Conservation (phyloP, 225 moss, liverwort and hornwort genomes). For the Rhytidiadelphus loreus region DNA sequence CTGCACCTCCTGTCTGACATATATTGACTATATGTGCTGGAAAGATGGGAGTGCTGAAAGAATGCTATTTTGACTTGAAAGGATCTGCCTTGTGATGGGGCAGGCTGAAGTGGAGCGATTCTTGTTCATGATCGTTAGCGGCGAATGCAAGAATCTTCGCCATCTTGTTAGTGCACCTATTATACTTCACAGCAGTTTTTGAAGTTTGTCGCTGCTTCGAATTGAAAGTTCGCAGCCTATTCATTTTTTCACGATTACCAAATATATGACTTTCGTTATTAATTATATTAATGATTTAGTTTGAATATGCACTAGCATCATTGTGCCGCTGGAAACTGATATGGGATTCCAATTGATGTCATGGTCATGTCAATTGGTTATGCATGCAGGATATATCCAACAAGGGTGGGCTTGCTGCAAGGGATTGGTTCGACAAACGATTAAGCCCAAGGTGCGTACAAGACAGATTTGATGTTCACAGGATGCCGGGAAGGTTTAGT, state of each 20-base stretch:
- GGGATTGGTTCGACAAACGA: constrained; percentile 46
- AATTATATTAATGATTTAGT: background rate
- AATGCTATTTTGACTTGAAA: background rate
- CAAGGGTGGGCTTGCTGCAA: constrained; percentile 48
- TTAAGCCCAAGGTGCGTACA: constrained; percentile 29
- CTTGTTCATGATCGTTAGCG: constrained; percentile 39
- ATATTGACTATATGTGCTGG: background rate
- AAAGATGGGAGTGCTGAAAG: background rate
- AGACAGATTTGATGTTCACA: background rate
- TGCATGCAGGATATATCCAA: constrained; percentile 40
- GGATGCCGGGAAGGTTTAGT: background rate
- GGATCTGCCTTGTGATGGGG: background rate
- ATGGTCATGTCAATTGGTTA: background rate
- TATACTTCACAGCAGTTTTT: background rate
- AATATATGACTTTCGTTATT: background rate
- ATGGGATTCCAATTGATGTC: background rate
- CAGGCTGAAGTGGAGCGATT: constrained; percentile 53
- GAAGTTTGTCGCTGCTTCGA: background rate
- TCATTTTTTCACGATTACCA: background rate
- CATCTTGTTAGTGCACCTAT: constrained; percentile 34
- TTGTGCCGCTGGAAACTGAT: background rate
- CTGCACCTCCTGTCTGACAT: background rate
- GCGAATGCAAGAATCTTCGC: constrained; percentile 47
- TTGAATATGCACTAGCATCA: background rate
- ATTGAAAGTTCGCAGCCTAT: background rate